Base-by-base conservation (phyloP, 1,284 basidiomycete species). In the Leccinum angustisporum region DNA sequence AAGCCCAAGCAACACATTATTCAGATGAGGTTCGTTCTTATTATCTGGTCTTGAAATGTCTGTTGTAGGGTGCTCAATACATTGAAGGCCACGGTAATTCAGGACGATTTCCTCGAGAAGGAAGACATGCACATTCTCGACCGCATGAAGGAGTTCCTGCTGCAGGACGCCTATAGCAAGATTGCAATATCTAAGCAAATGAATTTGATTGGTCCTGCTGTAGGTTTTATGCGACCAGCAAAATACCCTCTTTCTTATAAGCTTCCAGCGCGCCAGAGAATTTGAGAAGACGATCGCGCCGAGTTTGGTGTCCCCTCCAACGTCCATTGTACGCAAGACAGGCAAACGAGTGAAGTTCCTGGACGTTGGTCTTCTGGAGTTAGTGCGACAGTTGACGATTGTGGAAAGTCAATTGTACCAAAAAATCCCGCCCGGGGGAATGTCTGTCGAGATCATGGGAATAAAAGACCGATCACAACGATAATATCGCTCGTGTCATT, bases 361-460 rank as follows among this genome's bases (percentile, higher is more conserved):
- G n/a, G 94, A 97, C 65, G 86, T 97, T 55, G 95, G 99, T 68
- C 83, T 96, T 1, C 76, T 96, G 34, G 97, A 99, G 76, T 76
- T 99, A 18, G 97, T 95, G 0, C 85, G 97, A 46, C 97, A 99
- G 74, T 79, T 99, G 59, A 98, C 97, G 1, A 86, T 98, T 61
- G 85, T 97, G 80, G 97, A 99, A 75, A 91, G 90, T 66, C 83
- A 86, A 46, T 78, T 98, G 54, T 99, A 97, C 77, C 87, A 90
- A 73, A 89, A 87, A 72, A 96, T 99, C 67, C 88, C 87, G 88
- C 50, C 91, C 95, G 0, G 91, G 92, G 76, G 97, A 99, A 75
- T 95, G 97, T 77, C 79, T 99, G 13, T 87, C 87, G 67, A 87
- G 92, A 34, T 89, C 90, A 27, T 80, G 90, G 53, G 91, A 92